A percentile compares a stretch with the other conserved stretches of the same genome.
Conservation (phyloP, 2,329 filamentous ascomycete genomes). For the Diaporthe destruens region DNA sequence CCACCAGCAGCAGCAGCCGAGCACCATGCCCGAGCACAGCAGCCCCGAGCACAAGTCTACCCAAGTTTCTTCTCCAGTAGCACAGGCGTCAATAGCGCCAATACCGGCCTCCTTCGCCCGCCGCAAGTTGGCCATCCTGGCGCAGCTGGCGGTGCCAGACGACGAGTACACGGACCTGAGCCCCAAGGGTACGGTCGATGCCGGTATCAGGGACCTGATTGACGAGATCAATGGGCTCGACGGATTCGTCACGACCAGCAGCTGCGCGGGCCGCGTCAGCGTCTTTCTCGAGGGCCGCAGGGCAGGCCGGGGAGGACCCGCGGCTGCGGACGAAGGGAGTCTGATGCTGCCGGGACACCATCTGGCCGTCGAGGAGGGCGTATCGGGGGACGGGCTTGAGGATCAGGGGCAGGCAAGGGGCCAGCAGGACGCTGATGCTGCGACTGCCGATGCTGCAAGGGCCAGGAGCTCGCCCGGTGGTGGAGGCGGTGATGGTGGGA, state of each 20-base stretch:
- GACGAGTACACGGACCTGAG: slow-evolving; percentile 84
- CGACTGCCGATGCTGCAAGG: slow-evolving; percentile 82
- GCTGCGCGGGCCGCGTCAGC: slow-evolving; percentile 88
- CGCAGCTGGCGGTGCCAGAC: slow-evolving; percentile 75
- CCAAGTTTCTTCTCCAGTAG: background rate
- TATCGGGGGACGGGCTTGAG: background rate
- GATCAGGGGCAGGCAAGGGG: slow-evolving; percentile 38
- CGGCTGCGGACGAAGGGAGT: slow-evolving; percentile 40
- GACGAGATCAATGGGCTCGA: slow-evolving; percentile 79
- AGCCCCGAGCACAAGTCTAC: background rate
- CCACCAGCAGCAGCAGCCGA: background rate
- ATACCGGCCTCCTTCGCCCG: slow-evolving; percentile 58
- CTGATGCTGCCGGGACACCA: slow-evolving; percentile 43
- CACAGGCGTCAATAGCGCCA: background rate
- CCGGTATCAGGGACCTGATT: slow-evolving; percentile 81
- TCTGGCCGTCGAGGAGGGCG: slow-evolving; percentile 21
- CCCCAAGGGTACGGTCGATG: slow-evolving; percentile 89
- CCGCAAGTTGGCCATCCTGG: slow-evolving; percentile 81
- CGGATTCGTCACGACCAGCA: slow-evolving; percentile 91
- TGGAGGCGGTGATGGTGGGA: slow-evolving; percentile 11
- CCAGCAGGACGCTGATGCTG: slow-evolving; percentile 73
- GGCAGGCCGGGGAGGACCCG: slow-evolving; percentile 40
- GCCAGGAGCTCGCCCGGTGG: slow-evolving; percentile 33
- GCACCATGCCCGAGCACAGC: background rate
- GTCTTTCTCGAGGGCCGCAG: slow-evolving; percentile 87